Evolutionary conservation across 2,329 filamentous ascomycete species (phyloP), one percentile per base, ranked within the genome.

Genomic region (Pyricularia pennisetigena): DNA sequence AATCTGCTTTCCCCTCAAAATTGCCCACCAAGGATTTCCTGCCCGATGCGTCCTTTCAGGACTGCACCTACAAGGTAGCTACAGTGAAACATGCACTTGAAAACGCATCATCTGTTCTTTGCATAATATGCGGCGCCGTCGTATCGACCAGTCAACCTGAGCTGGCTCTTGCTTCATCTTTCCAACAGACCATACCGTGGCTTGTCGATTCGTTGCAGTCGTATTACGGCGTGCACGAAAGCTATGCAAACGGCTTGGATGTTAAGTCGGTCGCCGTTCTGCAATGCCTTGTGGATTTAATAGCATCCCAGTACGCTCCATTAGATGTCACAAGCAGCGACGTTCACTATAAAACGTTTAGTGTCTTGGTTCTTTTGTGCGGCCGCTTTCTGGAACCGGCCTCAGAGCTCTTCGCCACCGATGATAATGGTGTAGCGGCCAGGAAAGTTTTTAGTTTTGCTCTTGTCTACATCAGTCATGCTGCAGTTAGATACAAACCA

Each of bases 121-220:
- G 76, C 16, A 78, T 85, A 9, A 72, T 86, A 12, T 76, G 79
- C 10, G 78, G 79, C 67, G 78, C 79, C 26, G 71, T 82, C 5
- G 64, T 77, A 8, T 78, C 76, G 10, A 72, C 75, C n/a, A 75
- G 77, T 8, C 59, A 62, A 23, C 67, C 74, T 4, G 76, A 20
- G 75, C 54, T 23, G 16, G 66, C 57, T 24, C 32, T 67, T 23
- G 41, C 66, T 29, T 61, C 66, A 8, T 4, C 59, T 75, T 68
- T 79, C 80, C 66, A 76, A 75, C 23, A 81, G 82, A 70, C 78
- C 69, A 74, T 78, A 0, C 78, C 81, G 14, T 86, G 83, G 83
- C 74, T 86, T 14, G 74, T 85, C 69, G 85, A 87, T 72, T 78
- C 78, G 7, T 75, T 82, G 70, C 76, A 82, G 49, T 77, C 80